Percentiles rank a stretch among this genome's conserved stretches.
Conservation (phyloP, 2,329 filamentous ascomycete genomes). For the Arachnomyces sp. region DNA sequence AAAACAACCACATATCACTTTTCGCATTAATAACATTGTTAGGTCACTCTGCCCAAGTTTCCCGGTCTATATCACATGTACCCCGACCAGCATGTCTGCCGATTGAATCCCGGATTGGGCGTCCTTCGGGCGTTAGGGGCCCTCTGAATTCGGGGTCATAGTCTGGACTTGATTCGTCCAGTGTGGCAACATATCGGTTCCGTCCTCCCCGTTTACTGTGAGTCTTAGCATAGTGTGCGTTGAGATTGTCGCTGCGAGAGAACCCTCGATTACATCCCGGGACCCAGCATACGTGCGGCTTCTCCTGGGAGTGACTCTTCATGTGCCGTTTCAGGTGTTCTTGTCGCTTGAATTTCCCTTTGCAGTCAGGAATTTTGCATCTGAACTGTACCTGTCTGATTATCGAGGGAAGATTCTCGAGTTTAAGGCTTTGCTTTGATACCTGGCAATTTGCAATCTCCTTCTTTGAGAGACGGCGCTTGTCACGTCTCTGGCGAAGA, state of each 20-base stretch:
- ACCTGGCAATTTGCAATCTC: slow-evolving; percentile 18
- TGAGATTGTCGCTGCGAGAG: slow-evolving; percentile 39
- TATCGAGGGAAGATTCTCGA: slow-evolving; percentile 31
- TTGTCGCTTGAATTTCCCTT: slow-evolving; percentile 41
- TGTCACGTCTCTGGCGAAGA: slow-evolving; percentile 17
- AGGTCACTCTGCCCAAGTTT: slow-evolving; percentile 27
- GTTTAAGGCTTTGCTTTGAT: slow-evolving; percentile 28
- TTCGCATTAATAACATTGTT: neutral
- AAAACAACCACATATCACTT: neutral
- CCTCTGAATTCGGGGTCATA: slow-evolving; percentile 39
- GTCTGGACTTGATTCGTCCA: slow-evolving; percentile 35
- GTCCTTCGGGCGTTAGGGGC: slow-evolving; percentile 35
- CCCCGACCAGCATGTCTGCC: neutral
- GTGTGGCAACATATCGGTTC: slow-evolving; percentile 39
- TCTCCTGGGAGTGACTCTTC: slow-evolving; percentile 40
- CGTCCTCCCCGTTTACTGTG: slow-evolving; percentile 40
- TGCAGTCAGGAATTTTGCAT: slow-evolving; percentile 37
- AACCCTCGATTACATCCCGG: slow-evolving; percentile 36
- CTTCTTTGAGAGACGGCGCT: slow-evolving; percentile 29
- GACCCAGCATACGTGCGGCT: slow-evolving; percentile 38
- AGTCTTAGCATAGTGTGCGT: slow-evolving; percentile 39
- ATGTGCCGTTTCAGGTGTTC: slow-evolving; percentile 45
- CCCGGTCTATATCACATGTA: slow-evolving; percentile 16
- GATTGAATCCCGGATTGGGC: slow-evolving; percentile 22
- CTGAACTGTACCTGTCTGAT: slow-evolving; percentile 36